Evolutionary conservation across 1,284 basidiomycete genomes (phyloP).

Genomic region (Fomes fomentarius): DNA sequence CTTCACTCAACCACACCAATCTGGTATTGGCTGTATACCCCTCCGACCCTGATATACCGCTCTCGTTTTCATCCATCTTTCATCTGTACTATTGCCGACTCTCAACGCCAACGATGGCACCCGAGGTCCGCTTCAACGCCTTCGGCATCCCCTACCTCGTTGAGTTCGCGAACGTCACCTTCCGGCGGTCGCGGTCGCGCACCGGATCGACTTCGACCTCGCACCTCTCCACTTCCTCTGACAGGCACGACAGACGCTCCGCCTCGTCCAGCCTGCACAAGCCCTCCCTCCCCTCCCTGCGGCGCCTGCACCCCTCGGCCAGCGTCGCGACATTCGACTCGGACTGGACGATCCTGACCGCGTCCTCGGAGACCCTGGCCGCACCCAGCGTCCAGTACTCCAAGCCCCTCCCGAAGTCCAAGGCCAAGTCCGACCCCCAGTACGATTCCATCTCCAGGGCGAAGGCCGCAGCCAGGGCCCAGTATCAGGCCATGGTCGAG

Average conservation of each 20-base stretch:
- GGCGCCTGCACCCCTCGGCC: conserved; percentile 11
- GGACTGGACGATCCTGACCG: conserved; percentile 26
- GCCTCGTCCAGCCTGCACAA: conserved; percentile 2
- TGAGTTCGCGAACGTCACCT: conserved; percentile 48
- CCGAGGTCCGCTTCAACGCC: conserved; percentile 44
- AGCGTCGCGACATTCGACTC: conserved; percentile 24
- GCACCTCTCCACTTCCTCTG: neutral
- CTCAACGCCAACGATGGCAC: conserved; percentile 27
- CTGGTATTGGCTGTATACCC: conserved; percentile 27
- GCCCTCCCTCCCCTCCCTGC: neutral
- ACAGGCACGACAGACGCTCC: neutral
- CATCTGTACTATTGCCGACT: neutral
- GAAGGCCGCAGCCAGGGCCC: neutral
- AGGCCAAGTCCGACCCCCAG: neutral
- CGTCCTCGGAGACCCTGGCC: conserved; percentile 31
- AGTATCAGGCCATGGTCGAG: too few species aligned
- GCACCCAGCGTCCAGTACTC: conserved; percentile 8
- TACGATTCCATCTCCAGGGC: neutral
- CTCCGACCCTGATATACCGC: neutral
- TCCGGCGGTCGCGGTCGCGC: conserved; percentile 34
- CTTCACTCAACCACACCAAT: conserved; percentile 12
- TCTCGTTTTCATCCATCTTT: neutral
- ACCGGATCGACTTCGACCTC: conserved; percentile 1
- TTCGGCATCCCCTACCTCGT: conserved; percentile 43
- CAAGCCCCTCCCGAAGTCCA: neutral